Evolutionary conservation across 371 early-diverging fungal genomes (phyloP), one percentile per base, ranked within the genome.

Genomic region (Rhizopus microsporus): DNA sequence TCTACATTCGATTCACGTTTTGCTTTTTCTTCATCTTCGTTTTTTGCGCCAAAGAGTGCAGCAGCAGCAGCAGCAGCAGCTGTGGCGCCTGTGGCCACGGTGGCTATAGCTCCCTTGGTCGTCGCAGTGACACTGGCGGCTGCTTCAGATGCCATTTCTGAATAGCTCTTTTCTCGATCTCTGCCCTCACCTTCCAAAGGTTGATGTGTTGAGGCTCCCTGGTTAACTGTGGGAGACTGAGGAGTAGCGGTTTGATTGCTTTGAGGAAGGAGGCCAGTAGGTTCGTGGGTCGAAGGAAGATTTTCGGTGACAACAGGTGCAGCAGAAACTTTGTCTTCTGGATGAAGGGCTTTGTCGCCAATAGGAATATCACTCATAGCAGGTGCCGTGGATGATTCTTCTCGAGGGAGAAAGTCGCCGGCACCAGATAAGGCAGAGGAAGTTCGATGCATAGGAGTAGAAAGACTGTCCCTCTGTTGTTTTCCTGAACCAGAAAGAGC

Each of bases 41-140:
- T 3, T 31, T 45, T 13, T 10, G 47, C 34, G 10, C 58, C 63
- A 29, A 63, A 51, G 6, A 63, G 17, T 15, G 59, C 54, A 33
- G 54, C 51, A 3, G 63, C 48, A 40, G 54, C 59, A 17, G 54
- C 54, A 9, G 54, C 54, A n/a, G 49, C 39, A 23, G 60, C 23
- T 15, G 40, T 39, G 10, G 59, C 53, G 17, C 38, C 43, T 54
- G 54, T 32, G 4, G 44, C 54, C 13, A 15, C 32, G 5, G 23
- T 23, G 23, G 23, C 23, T 2, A 23, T 23, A 23, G 23, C 23
- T 23, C 23, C 23, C 23, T 23, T 23, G 23, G 38, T 51, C 35
- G 30, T 29, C 4, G 60, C 56, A 31, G 46, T 48, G 4, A 40
- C 57, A 33, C 34, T 51, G 3, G 56, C 29, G 13, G 51, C 62